These are phyloP conservation scores for Stentor roeselii DNA, from an alignment of 73 alveolate genomes.

Conservation along the genomic window DNA sequence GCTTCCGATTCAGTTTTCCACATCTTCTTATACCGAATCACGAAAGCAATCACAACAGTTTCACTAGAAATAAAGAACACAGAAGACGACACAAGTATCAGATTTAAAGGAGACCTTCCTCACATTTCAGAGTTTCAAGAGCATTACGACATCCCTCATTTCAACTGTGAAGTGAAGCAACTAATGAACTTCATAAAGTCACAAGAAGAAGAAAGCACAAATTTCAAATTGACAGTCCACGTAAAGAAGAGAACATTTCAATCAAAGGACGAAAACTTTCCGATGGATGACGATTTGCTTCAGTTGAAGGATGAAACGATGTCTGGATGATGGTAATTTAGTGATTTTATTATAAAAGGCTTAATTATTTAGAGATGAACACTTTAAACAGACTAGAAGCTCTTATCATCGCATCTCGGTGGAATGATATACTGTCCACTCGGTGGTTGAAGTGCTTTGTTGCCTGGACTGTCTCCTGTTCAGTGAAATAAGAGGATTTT, in stretches of 20 bases:
- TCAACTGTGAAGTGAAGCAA: slow-evolving; percentile 3
- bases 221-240: not conserved
- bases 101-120: slow-evolving; percentile 19
- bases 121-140: not conserved
- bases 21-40: not conserved
- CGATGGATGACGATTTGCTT: no score
- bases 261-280: no score
- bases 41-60: not conserved
- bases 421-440: not conserved
- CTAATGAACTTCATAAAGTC: not conserved
- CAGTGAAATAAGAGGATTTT: not conserved
- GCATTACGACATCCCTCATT: not conserved
- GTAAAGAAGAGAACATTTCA: not conserved
- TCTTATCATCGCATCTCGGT: not conserved
- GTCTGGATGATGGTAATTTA: no score
- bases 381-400: not conserved
- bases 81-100: not conserved
- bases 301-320: no score
- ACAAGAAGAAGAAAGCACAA: slow-evolving; percentile 1
- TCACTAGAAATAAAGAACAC: not conserved
- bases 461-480: not conserved
- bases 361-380: no score
- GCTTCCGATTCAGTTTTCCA: not conserved
- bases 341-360: no score
- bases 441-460: not conserved